Evolutionary conservation across 2,329 filamentous ascomycete genomes (phyloP).

Genomic region (Penicillium sp.): DNA sequence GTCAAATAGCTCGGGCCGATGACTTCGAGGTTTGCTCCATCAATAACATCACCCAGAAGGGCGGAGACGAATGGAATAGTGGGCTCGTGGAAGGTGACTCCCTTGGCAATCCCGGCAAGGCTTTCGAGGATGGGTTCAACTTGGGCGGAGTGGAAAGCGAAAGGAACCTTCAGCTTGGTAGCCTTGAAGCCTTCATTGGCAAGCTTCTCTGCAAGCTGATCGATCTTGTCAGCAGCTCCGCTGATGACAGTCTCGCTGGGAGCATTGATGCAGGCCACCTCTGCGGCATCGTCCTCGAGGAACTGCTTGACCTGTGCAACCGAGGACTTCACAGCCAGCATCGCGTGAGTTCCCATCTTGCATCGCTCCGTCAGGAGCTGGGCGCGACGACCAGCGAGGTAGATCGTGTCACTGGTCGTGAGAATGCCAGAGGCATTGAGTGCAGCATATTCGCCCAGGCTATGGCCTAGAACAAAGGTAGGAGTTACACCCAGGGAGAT

Average conservation of each 20-base stretch:
- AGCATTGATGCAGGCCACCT: conserved; percentile 52
- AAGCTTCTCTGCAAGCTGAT: conserved; percentile 44
- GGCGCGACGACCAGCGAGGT: conserved; percentile 49
- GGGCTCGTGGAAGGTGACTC: conserved; percentile 49
- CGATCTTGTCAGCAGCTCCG: conserved; percentile 45
- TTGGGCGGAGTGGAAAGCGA: conserved; percentile 56
- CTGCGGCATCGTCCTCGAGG: conserved; percentile 38
- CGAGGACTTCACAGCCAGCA: conserved; percentile 52
- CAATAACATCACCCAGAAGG: conserved; percentile 52
- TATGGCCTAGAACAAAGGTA: conserved; percentile 50
- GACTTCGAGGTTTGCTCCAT: conserved; percentile 38
- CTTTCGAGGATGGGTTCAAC: conserved; percentile 54
- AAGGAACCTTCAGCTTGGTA: conserved; percentile 52
- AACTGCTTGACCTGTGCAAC: conserved; percentile 41
- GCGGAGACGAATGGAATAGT: conserved; percentile 54
- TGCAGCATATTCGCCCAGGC: conserved; percentile 51
- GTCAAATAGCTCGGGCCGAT: conserved; percentile 50
- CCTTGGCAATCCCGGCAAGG: conserved; percentile 46
- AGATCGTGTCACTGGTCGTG: conserved; percentile 46
- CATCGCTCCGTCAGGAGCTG: conserved; percentile 50
- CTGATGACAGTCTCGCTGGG: conserved; percentile 53
- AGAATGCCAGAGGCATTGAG: conserved; percentile 48
- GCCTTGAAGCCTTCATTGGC: conserved; percentile 46
- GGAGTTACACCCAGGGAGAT: conserved; percentile 41
- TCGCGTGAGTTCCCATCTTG: conserved; percentile 50